Evolutionary conservation across 495 filamentous ascomycete genomes (phyloP).

Genomic region (Letharia columbiana): DNA sequence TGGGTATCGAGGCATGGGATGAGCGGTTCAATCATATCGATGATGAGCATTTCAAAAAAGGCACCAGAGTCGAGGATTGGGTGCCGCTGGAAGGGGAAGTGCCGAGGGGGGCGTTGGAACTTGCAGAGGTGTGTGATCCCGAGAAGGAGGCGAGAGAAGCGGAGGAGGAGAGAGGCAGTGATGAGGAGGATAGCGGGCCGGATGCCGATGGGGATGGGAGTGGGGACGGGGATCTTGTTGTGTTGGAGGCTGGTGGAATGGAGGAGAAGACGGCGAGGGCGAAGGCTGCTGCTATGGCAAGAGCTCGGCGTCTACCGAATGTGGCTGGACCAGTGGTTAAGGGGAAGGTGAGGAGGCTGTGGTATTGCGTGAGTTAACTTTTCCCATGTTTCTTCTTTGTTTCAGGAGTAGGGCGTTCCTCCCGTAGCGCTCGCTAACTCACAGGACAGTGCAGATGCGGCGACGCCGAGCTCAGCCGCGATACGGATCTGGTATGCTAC

Average conservation of each 20-base stretch:
- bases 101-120: slow-evolving; percentile 16
- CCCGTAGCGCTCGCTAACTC: not conserved
- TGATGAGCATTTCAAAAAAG: slow-evolving; percentile 56
- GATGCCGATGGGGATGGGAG: slow-evolving; percentile 2
- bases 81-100: slow-evolving; percentile 25
- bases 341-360: not conserved
- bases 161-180: slow-evolving; percentile 3
- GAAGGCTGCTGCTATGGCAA: not conserved
- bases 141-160: slow-evolving; percentile 29
- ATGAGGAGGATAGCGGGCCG: slow-evolving; percentile 7
- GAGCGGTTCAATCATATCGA: slow-evolving; percentile 87
- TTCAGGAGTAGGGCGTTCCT: not conserved
- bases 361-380: not conserved
- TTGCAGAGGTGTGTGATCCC: slow-evolving; percentile 25
- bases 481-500: not conserved
- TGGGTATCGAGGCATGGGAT: slow-evolving; percentile 53
- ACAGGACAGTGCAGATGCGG: not conserved
- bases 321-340: not conserved
- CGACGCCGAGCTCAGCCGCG: not conserved
- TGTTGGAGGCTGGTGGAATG: not conserved
- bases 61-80: slow-evolving; percentile 44
- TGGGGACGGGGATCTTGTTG: not conserved
- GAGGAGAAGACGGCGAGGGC: not conserved
- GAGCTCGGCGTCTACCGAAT: not conserved
- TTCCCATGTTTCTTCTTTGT: not conserved